phyloP scores from a whole-genome alignment of 2,329 filamentous ascomycete species.

The Raffaelea arxii region DNA sequence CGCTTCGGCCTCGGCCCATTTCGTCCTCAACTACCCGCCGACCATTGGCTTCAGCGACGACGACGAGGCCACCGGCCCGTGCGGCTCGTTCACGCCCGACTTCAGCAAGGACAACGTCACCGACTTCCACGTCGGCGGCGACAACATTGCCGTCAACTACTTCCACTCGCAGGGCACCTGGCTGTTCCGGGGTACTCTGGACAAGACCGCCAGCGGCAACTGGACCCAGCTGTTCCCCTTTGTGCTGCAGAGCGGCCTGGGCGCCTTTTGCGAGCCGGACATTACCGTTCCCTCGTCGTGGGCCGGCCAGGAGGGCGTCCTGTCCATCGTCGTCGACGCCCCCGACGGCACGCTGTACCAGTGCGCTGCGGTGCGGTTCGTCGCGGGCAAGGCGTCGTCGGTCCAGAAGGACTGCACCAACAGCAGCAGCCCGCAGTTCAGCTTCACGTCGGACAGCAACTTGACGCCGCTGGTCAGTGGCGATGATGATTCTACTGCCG shows the following conservation, averaged over 20 bases:
- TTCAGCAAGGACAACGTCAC: constrained; percentile 27
- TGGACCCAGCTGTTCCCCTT: constrained; percentile 48
- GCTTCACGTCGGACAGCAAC: constrained; percentile 19
- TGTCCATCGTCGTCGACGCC: constrained; percentile 41
- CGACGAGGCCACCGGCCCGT: constrained; percentile 35
- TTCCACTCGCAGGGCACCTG: constrained; percentile 44
- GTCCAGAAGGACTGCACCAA: constrained; percentile 26
- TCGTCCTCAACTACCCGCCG: constrained; percentile 37
- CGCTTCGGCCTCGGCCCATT: constrained; percentile 39
- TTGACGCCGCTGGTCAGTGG: constrained; percentile 22
- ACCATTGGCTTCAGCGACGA: constrained; percentile 40
- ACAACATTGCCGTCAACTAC: constrained; percentile 36
- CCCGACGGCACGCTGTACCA: constrained; percentile 48
- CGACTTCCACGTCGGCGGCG: constrained; percentile 48
- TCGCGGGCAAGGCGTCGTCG: constrained; percentile 26
- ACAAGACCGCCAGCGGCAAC: constrained; percentile 32
- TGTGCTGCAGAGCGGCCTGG: constrained; percentile 43
- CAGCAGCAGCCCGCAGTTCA: constrained; percentile 21
- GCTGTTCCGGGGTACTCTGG: constrained; percentile 49
- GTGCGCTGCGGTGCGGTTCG: constrained; percentile 38
- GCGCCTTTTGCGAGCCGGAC: constrained; percentile 40
- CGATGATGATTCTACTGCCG: constrained; percentile 10
- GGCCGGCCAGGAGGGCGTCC: constrained; percentile 43
- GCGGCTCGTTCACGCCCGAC: constrained; percentile 42
- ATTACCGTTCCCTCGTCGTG: constrained; percentile 40